Evolutionary conservation across 163 green algal genomes (phyloP).

Genomic region (Scenedesmus sp.): DNA sequence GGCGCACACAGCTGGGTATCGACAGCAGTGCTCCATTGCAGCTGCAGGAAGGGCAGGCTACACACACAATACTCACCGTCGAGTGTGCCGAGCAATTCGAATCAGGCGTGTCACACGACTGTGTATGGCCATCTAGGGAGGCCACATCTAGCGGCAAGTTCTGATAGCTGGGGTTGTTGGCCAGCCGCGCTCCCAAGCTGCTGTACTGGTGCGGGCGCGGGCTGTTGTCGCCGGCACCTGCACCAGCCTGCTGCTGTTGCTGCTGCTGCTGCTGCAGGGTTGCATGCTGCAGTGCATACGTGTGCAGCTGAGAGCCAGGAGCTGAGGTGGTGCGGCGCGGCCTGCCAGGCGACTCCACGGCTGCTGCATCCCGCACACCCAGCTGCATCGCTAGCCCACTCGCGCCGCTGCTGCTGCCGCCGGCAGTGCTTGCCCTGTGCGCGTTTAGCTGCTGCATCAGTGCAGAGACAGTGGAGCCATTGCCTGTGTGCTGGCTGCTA

Average conservation of each 20-base stretch:
- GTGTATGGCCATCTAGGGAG: not conserved
- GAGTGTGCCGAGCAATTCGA: not conserved
- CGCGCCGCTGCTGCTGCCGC: not conserved
- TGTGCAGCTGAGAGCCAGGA: conserved; percentile 28
- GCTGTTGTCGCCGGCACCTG: not conserved
- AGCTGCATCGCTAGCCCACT: not conserved
- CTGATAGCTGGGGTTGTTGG: not conserved
- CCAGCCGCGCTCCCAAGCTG: not conserved
- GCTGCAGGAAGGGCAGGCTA: not conserved
- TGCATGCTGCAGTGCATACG: conserved; percentile 23
- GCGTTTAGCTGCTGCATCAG: not conserved
- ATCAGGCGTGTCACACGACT: conserved; percentile 5
- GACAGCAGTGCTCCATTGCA: not conserved
- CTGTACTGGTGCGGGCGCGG: not conserved
- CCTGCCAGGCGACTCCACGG: not conserved
- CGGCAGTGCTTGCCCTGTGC: not conserved
- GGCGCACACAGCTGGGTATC: too few species aligned
- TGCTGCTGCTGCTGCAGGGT: conserved; percentile 21
- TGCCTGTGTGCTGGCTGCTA: not conserved
- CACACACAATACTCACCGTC: not conserved
- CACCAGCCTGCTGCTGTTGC: not conserved
- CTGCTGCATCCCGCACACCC: not conserved
- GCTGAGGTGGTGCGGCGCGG: not conserved
- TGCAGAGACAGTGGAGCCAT: not conserved
- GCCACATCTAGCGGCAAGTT: conserved; percentile 3